A percentile compares a stretch with the other conserved stretches of the same genome.
Conservation (phyloP, 164 flowering plant genomes). For the Stephania japonica region DNA sequence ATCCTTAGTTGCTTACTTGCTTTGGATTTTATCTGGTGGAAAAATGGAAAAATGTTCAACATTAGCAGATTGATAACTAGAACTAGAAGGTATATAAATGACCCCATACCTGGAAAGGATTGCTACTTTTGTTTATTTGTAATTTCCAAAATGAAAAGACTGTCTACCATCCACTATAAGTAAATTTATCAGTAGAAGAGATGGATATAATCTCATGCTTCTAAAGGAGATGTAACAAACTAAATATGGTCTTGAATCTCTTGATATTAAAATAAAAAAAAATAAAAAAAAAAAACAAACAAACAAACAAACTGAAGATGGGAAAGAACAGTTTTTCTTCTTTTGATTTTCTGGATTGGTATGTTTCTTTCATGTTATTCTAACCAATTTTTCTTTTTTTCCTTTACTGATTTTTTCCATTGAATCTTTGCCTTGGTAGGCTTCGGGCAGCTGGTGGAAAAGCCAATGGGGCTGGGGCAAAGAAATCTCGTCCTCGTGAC, state of each 20-base stretch:
- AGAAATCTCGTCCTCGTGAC: conserved; percentile 63
- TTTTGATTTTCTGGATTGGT: no score
- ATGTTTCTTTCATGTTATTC: not conserved
- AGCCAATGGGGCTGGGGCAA: conserved; percentile 20
- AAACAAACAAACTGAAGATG: no score
- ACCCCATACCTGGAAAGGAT: no score
- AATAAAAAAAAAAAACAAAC: not conserved
- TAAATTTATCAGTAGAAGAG: not conserved
- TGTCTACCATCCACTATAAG: no score
- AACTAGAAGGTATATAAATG: no score
- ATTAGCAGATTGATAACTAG: not conserved
- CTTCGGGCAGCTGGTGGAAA: conserved; percentile 12
- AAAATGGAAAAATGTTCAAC: not conserved
- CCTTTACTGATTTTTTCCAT: not conserved
- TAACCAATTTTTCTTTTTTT: not conserved
- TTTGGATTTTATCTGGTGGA: not conserved
- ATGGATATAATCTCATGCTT: not conserved
- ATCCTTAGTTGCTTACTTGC: not conserved
- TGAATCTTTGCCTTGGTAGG: conserved; percentile 1
- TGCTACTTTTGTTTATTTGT: no score
- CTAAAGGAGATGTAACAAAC: not conserved
- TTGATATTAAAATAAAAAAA: no score
- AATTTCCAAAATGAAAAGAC: no score
- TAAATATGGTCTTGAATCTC: no score
- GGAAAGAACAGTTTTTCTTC: not conserved